phyloP scores from a whole-genome alignment of 805 yeast species.

The Cyberlindnera xylosilytica region DNA sequence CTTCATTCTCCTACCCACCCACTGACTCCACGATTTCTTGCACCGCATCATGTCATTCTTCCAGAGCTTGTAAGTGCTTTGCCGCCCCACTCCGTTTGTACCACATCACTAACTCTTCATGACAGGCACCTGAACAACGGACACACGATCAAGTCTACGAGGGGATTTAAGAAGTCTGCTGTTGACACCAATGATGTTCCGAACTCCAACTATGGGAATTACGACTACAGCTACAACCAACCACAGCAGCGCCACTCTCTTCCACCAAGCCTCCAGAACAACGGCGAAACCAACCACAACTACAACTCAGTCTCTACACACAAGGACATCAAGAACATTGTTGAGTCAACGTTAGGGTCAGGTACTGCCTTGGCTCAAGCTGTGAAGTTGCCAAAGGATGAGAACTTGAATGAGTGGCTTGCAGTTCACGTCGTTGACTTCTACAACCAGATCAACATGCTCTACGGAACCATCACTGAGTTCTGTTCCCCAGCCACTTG shows the following conservation, averaged over 20 bases:
- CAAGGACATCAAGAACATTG: constrained; percentile 78
- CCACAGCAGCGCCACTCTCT: constrained; percentile 13
- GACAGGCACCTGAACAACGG: constrained; percentile 41
- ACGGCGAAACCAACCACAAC: constrained; percentile 2
- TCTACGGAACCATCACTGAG: constrained; percentile 92
- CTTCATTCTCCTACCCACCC: too few relatives aligned
- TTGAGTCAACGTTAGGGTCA: constrained; percentile 93
- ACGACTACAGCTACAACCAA: constrained; percentile 14
- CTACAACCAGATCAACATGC: constrained; percentile 93
- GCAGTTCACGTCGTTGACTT: constrained; percentile 98
- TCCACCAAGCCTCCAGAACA: constrained; percentile 6
- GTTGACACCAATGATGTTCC: constrained; percentile 3
- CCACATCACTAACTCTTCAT: constrained; percentile 7
- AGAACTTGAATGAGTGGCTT: constrained; percentile 88
- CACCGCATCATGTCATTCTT: constrained; percentile 32
- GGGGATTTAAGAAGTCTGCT: constrained; percentile 40
- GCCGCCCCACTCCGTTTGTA: not conserved
- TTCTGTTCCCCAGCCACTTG: constrained; percentile 94
- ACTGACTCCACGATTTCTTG: too few relatives aligned
- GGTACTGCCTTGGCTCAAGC: constrained; percentile 90
- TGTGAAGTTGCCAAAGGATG: constrained; percentile 90
- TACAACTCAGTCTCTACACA: constrained; percentile 50
- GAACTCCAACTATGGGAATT: not conserved
- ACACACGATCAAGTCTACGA: constrained; percentile 43
- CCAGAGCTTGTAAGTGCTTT: constrained; percentile 28